Base-by-base conservation (phyloP, 306 rosid genomes). In the Rosa chinensis region DNA sequence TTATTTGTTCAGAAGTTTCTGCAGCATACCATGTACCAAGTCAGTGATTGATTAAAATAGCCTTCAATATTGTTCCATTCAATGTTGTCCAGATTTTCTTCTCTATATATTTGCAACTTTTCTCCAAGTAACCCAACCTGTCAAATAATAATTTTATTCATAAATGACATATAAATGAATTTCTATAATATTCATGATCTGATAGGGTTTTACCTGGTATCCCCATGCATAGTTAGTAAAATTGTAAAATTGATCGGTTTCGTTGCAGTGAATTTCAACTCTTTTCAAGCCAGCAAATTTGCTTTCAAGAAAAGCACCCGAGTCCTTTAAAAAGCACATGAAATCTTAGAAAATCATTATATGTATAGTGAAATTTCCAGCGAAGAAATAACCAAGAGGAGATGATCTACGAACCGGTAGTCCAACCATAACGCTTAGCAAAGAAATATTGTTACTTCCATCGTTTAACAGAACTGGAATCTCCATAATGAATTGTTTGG, bases 271-370 rank as follows among this genome's bases (percentile, higher is more conserved):
- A 82, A 88, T 86, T 80, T 87, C 79, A 7, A 92, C 94, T 1
- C 42, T 69, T 7, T 14, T 80, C 77, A 92, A 87, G 55, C 97
- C 97, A 73, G 87, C 71, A 66, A 81, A 78, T 87, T 88, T 88
- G 67, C 85, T 84, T 84, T 92, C 97, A 45, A 92, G 92, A 83
- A 72, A 92, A 56, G 97, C 80, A 56, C 97, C 97, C 16, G 97
- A 92, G 79, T 92, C 94, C 97, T 92, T 71, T 49, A 48, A 75
- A 48, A 69, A 79, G 43, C 49, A 21, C 63, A 73, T 9, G 10
- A 39, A 39, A 78, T 5, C 10, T 8, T 25, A 28, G 11, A 1
- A 23, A 20, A n/a, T 59, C 4, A 35, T 45, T 21, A 23, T 69
- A 23, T 16, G 7, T 14, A 6, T 20, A 4, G 53, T n/a, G 35